Base-by-base conservation (phyloP, 2,329 filamentous ascomycete genomes). In the Sclerotinia borealis region DNA sequence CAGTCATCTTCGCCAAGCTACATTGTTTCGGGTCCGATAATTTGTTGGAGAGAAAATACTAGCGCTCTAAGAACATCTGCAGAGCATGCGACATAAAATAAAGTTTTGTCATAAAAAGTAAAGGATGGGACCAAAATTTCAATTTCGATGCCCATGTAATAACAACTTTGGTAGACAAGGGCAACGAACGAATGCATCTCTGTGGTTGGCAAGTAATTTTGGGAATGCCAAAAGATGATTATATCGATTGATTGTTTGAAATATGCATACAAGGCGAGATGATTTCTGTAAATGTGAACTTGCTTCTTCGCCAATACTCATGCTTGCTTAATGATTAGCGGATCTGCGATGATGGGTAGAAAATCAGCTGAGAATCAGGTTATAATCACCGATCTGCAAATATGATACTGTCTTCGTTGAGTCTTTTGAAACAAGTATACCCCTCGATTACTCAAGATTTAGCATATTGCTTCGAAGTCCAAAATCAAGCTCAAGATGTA, bases 341-440 rank as follows among this genome's bases (percentile, higher is more conserved):
- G 22, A 49, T 37, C 43, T 37, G 43, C 37, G 36, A 52, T 51
- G 13, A 61, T 11, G 29, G 34, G 25, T 41, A 34, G 47, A 25
- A 41, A 50, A 15, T 8, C 36, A 17, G n/a, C 59, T 25, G 25
- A 43, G 37, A 31, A 61, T 27, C 36, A 19, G 43, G 52, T 31
- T 34, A 49, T 56, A 25, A 48, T 47, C 29, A 11, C 29, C 17
- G 60, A 58, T 63, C 41, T 58, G 60, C 51, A 58, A 27, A 58
- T 41, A 31, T 41, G 19, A 62, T 41, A 37, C 27, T 49, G 27
- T 49, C 54, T 58, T 22, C 13, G 15, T 58, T 13, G 27, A 25
- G 25, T 49, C 19, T 39, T 22, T 29, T 58, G 19, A 48, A 37
- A 31, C 31, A 25, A 34, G 34, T n/a, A 58, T 19, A 39, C n/a